Base-by-base conservation (phyloP, 495 filamentous ascomycete species). In the Physcia stellaris region DNA sequence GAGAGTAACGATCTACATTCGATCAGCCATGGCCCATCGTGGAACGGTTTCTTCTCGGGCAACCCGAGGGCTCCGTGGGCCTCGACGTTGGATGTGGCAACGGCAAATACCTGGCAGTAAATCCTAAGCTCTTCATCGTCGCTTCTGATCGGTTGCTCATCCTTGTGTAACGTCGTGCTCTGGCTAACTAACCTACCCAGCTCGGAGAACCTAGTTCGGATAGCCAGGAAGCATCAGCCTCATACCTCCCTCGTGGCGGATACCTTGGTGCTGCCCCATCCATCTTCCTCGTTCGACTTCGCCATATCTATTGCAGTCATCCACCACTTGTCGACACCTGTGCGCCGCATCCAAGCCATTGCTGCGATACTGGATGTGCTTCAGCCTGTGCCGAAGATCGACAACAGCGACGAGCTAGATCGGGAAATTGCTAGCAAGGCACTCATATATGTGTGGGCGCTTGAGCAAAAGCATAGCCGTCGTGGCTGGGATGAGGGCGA, bases 291-390 rank as follows among this genome's bases (percentile, higher is more conserved):
- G 32, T 90, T 88, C 59, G 90, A 95, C 58, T 98, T 98, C 55
- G 90, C 77, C 20, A 87, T 98, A 40, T 90, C 82, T 48, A 85
- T 98, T 46, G 90, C 90, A 21, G 88, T 98, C 29, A 60, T 98
- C 23, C 90, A 98, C 56, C 90, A 98, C 64, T 65, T 98, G 40
- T 93, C 86, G 10, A 94, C 86, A n/a, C 64, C 68, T 20, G 69
- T 65, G 40, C 67, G 90, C 48, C 70, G 90, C 41, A 60, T 82
- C 36, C 71, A 80, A 46, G 84, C 83, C 11, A 68, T 95, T 34
- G 63, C 67, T 29, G 69, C 73, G 24, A 75, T 94, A 21, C 64
- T 96, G 48, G 68, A 73, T 38, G 75, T 75, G 34, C 63, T 94
- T 43, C 72, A 59, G 43, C 60, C 54, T 13, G 19, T 19, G 15